These are phyloP conservation scores for Saururus chinensis DNA, from an alignment of 164 flowering plant genomes.

Conservation along the genomic window DNA sequence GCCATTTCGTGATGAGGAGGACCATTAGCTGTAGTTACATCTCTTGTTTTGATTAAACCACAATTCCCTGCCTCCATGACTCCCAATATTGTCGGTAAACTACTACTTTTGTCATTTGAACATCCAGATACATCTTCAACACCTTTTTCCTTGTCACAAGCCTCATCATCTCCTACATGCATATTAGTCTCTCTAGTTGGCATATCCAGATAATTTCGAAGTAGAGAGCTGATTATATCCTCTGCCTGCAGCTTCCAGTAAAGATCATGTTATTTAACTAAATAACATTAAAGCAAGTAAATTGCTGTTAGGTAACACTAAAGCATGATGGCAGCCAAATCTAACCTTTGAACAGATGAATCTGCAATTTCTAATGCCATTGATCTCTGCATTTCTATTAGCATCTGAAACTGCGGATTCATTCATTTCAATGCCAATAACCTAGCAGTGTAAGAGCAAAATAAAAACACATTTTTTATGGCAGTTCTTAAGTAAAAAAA, in stretches of 20 bases:
- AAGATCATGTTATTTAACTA: not conserved
- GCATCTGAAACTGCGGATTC: slow-evolving; percentile 95
- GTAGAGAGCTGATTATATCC: slow-evolving; percentile 74
- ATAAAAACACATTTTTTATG: not conserved
- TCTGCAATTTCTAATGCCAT: slow-evolving; percentile 80
- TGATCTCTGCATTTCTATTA: slow-evolving; percentile 77
- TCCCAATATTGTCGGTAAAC: not conserved
- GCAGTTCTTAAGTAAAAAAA: not conserved
- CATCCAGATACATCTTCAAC: not conserved
- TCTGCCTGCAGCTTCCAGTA: slow-evolving; percentile 54
- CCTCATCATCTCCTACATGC: slow-evolving; percentile 14
- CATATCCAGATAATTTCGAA: slow-evolving; percentile 47
- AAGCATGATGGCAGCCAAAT: not conserved
- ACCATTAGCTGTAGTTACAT: slow-evolving; percentile 2
- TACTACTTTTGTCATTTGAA: not conserved
- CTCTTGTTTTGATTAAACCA: not conserved
- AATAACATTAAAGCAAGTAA: not conserved
- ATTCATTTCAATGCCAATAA: slow-evolving; percentile 97
- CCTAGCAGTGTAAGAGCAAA: slow-evolving; percentile 30
- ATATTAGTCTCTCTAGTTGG: slow-evolving; percentile 26
- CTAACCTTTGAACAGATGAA: slow-evolving; percentile 85
- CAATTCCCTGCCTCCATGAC: not conserved
- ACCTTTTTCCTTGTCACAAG: slow-evolving; percentile 15
- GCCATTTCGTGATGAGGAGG: slow-evolving; percentile 12
- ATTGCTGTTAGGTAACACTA: no score